These are phyloP conservation scores for Fusarium bulbicola DNA, from an alignment of 2,329 filamentous ascomycete species.

Conservation along the genomic window DNA sequence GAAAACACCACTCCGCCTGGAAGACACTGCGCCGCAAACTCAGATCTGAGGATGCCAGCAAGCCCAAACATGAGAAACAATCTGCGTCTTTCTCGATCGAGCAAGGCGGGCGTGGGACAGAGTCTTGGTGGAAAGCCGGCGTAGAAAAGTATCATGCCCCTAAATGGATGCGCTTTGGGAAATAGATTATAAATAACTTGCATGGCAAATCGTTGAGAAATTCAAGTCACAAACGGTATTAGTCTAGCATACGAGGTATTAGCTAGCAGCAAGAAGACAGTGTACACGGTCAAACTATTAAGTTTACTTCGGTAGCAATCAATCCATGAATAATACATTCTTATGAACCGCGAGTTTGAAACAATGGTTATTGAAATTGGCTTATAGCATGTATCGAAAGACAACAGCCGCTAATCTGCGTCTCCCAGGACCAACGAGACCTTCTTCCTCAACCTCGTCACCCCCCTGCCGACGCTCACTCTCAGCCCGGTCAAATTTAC, in stretches of 20 bases:
- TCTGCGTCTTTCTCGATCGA: constrained; percentile 41
- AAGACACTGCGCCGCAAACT: constrained; percentile 41
- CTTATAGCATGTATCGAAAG: constrained; percentile 60
- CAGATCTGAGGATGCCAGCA: constrained; percentile 36
- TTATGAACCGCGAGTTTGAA: background rate
- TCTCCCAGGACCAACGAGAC: constrained; percentile 48
- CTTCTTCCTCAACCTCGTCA: constrained; percentile 51
- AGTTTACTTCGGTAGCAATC: background rate
- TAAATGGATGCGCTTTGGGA: constrained; percentile 45
- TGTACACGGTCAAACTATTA: constrained; percentile 15
- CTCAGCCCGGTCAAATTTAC: constrained; percentile 51
- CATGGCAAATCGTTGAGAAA: background rate
- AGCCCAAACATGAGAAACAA: constrained; percentile 38
- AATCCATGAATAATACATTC: background rate
- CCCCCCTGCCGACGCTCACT: constrained; percentile 33
- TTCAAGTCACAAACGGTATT: background rate
- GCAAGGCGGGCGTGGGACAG: constrained; percentile 31
- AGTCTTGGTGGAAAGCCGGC: constrained; percentile 51
- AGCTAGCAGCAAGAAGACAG: constrained; percentile 15
- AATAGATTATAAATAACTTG: background rate
- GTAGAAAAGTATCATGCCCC: constrained; percentile 46
- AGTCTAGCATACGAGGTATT: constrained; percentile 20
- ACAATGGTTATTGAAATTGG: background rate
- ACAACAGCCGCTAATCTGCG: constrained; percentile 33
- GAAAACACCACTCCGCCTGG: constrained; percentile 43